Conservation (phyloP, 768 basidiomycete species). For the Cystoderma amianthinum region DNA sequence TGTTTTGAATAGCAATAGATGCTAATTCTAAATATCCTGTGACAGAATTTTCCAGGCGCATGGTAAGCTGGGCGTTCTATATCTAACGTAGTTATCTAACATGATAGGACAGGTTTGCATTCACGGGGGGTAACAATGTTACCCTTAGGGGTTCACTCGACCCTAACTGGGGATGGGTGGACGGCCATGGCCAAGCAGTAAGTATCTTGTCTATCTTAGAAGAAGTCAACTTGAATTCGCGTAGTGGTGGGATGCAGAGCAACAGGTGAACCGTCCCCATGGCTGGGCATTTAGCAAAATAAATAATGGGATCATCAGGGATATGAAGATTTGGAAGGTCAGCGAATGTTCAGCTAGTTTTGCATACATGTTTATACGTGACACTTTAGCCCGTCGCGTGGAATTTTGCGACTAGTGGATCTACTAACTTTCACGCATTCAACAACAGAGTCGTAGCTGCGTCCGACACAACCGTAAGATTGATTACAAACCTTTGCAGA, state of each 20-base stretch:
- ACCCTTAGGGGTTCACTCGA: conserved; percentile 49
- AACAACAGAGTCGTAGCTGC: conserved; percentile 49
- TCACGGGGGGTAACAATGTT: conserved; percentile 49
- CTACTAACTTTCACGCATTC: conserved; percentile 41
- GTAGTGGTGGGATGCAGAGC: conserved; percentile 53
- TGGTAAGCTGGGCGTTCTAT: conserved; percentile 23
- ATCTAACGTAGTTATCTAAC: not conserved
- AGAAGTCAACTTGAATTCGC: too few relatives aligned
- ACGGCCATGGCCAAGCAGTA: conserved; percentile 51
- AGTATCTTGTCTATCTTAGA: conserved; percentile 8
- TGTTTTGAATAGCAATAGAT: not conserved
- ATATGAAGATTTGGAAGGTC: conserved; percentile 55
- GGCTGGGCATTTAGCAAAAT: conserved; percentile 50
- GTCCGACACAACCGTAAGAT: conserved; percentile 32
- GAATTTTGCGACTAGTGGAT: conserved; percentile 49
- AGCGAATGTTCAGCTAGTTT: not conserved
- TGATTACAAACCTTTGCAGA: not conserved
- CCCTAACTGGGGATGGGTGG: conserved; percentile 59
- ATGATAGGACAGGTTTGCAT: conserved; percentile 36
- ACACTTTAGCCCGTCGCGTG: conserved; percentile 44
- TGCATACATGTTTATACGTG: not conserved
- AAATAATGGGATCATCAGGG: conserved; percentile 42
- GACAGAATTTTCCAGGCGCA: conserved; percentile 34
- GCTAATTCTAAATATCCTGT: not conserved
- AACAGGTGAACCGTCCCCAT: conserved; percentile 48